These are phyloP conservation scores for Nepenthes mirabilis DNA, from an alignment of 148 eudicot genomes.

Conservation along the genomic window DNA sequence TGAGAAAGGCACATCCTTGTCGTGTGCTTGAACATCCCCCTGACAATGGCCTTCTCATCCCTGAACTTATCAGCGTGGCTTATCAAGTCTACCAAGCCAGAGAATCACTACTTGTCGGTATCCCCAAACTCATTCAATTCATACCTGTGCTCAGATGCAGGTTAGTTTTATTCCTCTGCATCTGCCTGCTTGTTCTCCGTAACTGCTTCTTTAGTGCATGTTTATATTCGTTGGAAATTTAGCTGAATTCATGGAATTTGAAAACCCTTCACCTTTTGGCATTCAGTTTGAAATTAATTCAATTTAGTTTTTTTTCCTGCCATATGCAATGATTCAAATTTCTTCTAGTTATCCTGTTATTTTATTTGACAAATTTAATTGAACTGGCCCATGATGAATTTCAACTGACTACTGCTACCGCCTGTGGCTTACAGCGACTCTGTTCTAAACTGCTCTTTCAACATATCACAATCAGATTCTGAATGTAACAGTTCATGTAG, in stretches of 20 bases:
- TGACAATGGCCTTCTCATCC: slow-evolving; percentile 50
- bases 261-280: no score
- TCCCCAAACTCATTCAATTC: slow-evolving; percentile 29
- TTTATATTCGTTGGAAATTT: neutral
- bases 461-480: no score
- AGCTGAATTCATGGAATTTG: neutral
- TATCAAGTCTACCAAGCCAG: slow-evolving; percentile 35
- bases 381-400: no score
- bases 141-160: slow-evolving; percentile 41
- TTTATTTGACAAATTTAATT: no score
- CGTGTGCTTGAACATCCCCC: slow-evolving; percentile 44
- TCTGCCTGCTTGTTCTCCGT: neutral
- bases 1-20: slow-evolving; percentile 37
- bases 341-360: no score
- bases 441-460: no score
- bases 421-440: no score
- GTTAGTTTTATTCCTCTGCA: slow-evolving; percentile 12
- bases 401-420: no score
- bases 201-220: neutral
- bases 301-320: no score
- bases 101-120: slow-evolving; percentile 30
- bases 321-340: no score
- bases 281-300: no score
- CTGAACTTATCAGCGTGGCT: slow-evolving; percentile 40
- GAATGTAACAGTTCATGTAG: no score